phyloP scores from a whole-genome alignment of 352 stramenopile genomes.

The Phytophthora pini region DNA sequence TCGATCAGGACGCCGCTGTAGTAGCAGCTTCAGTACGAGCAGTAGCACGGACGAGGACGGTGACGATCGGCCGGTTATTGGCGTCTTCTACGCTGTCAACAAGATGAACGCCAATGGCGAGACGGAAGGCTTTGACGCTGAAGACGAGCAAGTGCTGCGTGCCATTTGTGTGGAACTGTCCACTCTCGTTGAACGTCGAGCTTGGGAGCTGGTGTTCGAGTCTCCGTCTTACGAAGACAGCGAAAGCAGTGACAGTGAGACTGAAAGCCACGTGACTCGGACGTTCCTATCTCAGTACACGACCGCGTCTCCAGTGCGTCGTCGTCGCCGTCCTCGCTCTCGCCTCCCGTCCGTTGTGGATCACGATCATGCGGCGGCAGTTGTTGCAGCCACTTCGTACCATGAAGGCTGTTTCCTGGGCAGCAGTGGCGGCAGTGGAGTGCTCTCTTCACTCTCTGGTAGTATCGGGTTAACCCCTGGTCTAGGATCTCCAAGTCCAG shows the following conservation, averaged over 20 bases:
- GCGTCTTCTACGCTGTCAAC: constrained; percentile 86
- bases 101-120: constrained; percentile 52
- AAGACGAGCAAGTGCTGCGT: constrained; percentile 74
- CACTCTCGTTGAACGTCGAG: constrained; percentile 66
- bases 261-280: constrained; percentile 54
- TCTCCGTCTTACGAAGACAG: constrained; percentile 49
- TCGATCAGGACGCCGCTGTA: constrained; percentile 41
- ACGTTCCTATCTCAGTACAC: constrained; percentile 84
- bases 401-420: constrained; percentile 45
- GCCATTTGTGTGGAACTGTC: constrained; percentile 71
- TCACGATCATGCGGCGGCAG: constrained; percentile 40
- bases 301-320: constrained; percentile 48
- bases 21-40: constrained; percentile 48
- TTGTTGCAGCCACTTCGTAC: constrained; percentile 46
- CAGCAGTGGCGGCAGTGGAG: constrained; percentile 25
- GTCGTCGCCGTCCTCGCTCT: constrained; percentile 36
- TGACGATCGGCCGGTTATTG: constrained; percentile 61
- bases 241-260: constrained; percentile 51
- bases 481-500: constrained; percentile 21
- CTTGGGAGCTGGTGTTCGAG: constrained; percentile 81
- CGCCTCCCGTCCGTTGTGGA: constrained; percentile 37
- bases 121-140: constrained; percentile 53
- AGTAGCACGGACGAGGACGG: constrained; percentile 61
- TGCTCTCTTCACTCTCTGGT: constrained; percentile 19
- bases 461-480: constrained; percentile 15